Percentiles rank a stretch among this genome's conserved stretches.
Conservation (phyloP, 2,329 filamentous ascomycete genomes). For the Aspergillus sergii region DNA sequence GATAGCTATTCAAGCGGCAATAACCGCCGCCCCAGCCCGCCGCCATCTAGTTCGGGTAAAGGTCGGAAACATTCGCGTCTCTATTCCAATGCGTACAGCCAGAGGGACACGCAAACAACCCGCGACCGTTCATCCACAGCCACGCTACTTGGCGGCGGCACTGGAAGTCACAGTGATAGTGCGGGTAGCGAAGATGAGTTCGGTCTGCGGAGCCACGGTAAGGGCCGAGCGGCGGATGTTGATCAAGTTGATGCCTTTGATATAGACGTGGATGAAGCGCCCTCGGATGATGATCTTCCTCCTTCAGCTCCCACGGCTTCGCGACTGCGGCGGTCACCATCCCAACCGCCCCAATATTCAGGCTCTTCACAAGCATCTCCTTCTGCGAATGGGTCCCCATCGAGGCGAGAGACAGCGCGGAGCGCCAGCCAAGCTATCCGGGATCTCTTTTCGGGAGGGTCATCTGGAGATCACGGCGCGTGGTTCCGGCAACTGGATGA, state of each 20-base stretch:
- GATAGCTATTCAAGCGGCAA: constrained; percentile 62
- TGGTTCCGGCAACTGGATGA: constrained; percentile 93
- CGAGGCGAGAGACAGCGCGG: constrained; percentile 48
- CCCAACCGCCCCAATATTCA: constrained; percentile 35
- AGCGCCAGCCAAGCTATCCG: constrained; percentile 76
- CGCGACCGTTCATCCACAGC: constrained; percentile 48
- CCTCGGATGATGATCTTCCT: constrained; percentile 61
- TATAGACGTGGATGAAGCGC: constrained; percentile 41
- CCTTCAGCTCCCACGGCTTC: constrained; percentile 51
- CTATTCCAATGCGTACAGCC: constrained; percentile 52
- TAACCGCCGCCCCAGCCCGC: constrained; percentile 55
- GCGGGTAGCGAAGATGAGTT: constrained; percentile 54
- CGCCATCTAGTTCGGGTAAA: constrained; percentile 33
- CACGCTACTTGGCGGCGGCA: constrained; percentile 51
- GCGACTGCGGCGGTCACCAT: constrained; percentile 40
- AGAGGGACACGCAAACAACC: constrained; percentile 48
- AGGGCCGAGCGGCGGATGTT: constrained; percentile 38
- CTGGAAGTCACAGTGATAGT: constrained; percentile 47
- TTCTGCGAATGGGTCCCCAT: constrained; percentile 30
- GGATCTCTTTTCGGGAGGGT: constrained; percentile 72
- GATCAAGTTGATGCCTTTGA: constrained; percentile 40
- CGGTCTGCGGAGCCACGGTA: constrained; percentile 40
- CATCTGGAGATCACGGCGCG: constrained; percentile 80
- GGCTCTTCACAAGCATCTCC: constrained; percentile 21
- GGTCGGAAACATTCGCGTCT: constrained; percentile 51